A percentile compares a stretch with the other conserved stretches of the same genome.
Evolutionary conservation across 2,329 filamentous ascomycete species (phyloP).

Genomic region (Venturia aucupariae): DNA sequence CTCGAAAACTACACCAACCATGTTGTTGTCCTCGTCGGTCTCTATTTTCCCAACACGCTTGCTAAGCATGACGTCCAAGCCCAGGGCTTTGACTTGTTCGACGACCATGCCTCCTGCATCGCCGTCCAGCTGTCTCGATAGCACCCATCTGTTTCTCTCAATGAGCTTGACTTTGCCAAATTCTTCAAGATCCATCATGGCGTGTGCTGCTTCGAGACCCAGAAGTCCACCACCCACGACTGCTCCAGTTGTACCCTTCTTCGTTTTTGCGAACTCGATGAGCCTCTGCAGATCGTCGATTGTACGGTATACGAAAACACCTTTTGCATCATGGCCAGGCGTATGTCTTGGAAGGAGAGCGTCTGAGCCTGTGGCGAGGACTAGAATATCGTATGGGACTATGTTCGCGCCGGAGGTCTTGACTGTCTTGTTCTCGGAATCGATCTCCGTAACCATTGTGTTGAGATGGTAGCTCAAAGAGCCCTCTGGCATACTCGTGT

Average conservation of each 20-base stretch:
- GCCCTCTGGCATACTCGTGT: conserved; percentile 55
- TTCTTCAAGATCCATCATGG: conserved; percentile 75
- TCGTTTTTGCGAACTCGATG: conserved; percentile 60
- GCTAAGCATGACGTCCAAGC: conserved; percentile 69
- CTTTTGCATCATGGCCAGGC: conserved; percentile 68
- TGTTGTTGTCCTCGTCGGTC: conserved; percentile 55
- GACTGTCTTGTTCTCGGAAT: conserved; percentile 55
- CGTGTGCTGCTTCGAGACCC: conserved; percentile 81
- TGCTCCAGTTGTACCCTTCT: conserved; percentile 59
- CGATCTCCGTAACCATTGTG: conserved; percentile 60
- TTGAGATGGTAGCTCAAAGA: conserved; percentile 68
- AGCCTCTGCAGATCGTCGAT: conserved; percentile 72
- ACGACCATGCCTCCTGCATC: conserved; percentile 77
- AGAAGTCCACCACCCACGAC: conserved; percentile 80
- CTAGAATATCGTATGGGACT: conserved; percentile 69
- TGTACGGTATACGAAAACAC: conserved; percentile 82
- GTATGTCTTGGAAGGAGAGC: conserved; percentile 65
- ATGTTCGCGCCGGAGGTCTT: conserved; percentile 59
- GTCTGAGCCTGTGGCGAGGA: conserved; percentile 80
- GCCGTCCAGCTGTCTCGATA: conserved; percentile 71
- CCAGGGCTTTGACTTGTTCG: conserved; percentile 68
- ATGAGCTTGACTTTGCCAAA: conserved; percentile 69
- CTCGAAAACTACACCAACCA: conserved; percentile 68
- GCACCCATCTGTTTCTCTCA: conserved; percentile 73
- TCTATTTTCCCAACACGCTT: conserved; percentile 66